Evolutionary conservation across 2,329 filamentous ascomycete genomes (phyloP), one percentile per base, ranked within the genome.

Genomic region (Setomelanomma holmii): DNA sequence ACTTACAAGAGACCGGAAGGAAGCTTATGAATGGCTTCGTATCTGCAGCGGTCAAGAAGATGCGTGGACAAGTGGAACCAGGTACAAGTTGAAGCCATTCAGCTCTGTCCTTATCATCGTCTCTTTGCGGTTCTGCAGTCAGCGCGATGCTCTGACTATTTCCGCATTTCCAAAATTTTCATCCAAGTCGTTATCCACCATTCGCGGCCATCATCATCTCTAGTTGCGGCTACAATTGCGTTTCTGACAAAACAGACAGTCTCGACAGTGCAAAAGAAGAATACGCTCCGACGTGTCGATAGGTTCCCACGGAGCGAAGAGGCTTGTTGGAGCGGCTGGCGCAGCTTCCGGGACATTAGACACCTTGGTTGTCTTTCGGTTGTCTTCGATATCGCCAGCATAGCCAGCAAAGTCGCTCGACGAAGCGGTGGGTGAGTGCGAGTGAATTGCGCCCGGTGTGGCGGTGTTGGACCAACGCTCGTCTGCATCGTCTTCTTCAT

Each of bases 201-300:
- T n/a, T n/a, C n/a, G n/a, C n/a, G n/a, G n/a, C n/a, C n/a, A n/a
- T n/a, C n/a, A n/a, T 41, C 39, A 41, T 5, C 8, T 36, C 34
- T 5, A 16, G 14, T 16, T 10, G n/a, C 39, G 39, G n/a, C 7
- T 3, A 24, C 41, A 22, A 14, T 24, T 41, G 17, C 45, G 46
- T 45, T 22, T 44, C 23, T 47, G 38, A 34, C 61, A 64, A 42
- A 64, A 58, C 16, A 39, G 27, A 12, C 60, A 64, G 4, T 42
- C 22, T 12, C 23, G 33, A 40, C 48, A 45, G 16, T 64, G 61
- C 16, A 22, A 33, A 17, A 23, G 35, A n/a, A 24, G 51, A 5
- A 64, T 52, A 1, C 45, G 45, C 21, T 35, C 16, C 1, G 51
- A 48, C 1, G 55, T 56, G 19, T 55, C 46, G 8, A 51, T 12